Conservation (phyloP, 2,329 filamentous ascomycete genomes). For the Myotisia sp. region DNA sequence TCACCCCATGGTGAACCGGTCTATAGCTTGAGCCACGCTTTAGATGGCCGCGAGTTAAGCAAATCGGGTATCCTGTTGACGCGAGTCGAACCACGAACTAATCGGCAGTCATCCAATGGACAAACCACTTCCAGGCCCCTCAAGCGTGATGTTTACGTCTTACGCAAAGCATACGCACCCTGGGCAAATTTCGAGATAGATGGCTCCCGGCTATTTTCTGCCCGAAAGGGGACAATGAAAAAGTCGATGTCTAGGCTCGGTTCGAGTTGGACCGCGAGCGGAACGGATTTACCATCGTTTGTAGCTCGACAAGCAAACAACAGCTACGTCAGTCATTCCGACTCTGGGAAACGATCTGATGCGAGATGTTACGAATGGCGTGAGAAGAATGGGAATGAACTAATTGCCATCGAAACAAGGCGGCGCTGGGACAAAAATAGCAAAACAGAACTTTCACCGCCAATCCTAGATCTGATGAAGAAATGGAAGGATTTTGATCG, state of each 20-base stretch:
- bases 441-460: slow-evolving; percentile 8
- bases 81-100: slow-evolving; percentile 7
- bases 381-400: slow-evolving; percentile 5
- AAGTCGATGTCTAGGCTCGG: slow-evolving; percentile 8
- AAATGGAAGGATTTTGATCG: slow-evolving; percentile 8
- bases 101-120: neutral
- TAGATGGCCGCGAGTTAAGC: slow-evolving; percentile 13
- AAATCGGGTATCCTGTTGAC: slow-evolving; percentile 8
- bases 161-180: slow-evolving; percentile 7
- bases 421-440: slow-evolving; percentile 11
- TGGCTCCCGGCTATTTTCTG: slow-evolving; percentile 8
- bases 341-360: slow-evolving; percentile 1
- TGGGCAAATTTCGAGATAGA: slow-evolving; percentile 11
- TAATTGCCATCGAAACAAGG: slow-evolving; percentile 11
- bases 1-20: slow-evolving; percentile 7
- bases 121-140: neutral
- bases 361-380: slow-evolving; percentile 11
- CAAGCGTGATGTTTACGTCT: slow-evolving; percentile 10
- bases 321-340: neutral
- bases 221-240: slow-evolving; percentile 10
- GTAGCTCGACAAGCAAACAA: slow-evolving; percentile 3
- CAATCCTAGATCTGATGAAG: slow-evolving; percentile 10
- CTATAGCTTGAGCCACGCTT: slow-evolving; percentile 12
- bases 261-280: slow-evolving; percentile 10
- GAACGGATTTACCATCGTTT: slow-evolving; percentile 10